Conservation (phyloP, 306 rosid species). For the Rosa rugosa region DNA sequence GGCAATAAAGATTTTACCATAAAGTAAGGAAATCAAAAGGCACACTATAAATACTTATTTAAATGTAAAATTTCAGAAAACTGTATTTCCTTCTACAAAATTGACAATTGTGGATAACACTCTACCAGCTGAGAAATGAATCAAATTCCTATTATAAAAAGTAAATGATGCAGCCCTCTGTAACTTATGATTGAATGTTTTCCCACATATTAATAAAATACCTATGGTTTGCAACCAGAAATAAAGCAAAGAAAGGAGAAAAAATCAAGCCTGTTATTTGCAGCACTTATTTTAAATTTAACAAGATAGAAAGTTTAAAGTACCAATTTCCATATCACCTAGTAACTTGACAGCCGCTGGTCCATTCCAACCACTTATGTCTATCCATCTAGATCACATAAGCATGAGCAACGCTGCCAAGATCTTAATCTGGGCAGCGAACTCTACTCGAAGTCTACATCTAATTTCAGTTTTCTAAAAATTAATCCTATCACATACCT, state of each 20-base stretch:
- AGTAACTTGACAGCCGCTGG: background rate
- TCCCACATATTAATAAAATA: background rate
- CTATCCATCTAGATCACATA: background rate
- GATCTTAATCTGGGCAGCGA: background rate
- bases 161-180: background rate
- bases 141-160: background rate
- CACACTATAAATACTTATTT: background rate
- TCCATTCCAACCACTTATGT: conserved; percentile 2
- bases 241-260: background rate
- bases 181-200: background rate
- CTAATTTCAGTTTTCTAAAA: background rate
- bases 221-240: background rate
- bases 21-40: background rate
- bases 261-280: background rate
- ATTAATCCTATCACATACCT: background rate
- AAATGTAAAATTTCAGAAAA: background rate
- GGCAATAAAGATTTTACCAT: background rate
- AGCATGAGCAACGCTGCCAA: conserved; percentile 6
- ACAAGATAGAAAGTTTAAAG: background rate
- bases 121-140: background rate
- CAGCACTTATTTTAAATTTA: background rate
- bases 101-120: background rate
- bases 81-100: background rate
- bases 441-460: background rate
- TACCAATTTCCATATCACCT: background rate